A percentile compares a stretch with the other conserved stretches of the same genome.
Evolutionary conservation across 164 flowering plant species (phyloP).

Genomic region (Euptelea pleiosperma): DNA sequence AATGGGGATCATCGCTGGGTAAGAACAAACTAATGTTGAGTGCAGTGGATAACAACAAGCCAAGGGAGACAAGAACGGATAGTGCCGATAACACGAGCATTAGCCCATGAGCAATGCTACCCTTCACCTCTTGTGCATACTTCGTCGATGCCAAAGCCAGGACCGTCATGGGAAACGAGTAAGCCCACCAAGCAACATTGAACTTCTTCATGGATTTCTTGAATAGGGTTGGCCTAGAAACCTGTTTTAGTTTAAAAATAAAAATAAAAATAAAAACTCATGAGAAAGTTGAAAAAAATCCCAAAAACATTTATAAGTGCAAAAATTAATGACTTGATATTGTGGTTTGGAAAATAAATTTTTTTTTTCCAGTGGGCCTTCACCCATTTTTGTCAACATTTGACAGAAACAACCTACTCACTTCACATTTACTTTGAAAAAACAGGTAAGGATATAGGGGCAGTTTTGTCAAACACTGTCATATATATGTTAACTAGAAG

Average conservation of each 20-base stretch:
- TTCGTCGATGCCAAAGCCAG: conserved; percentile 35
- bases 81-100: conserved; percentile 23
- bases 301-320: too few relatives aligned
- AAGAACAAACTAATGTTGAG: conserved; percentile 25
- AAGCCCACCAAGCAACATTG: conserved; percentile 54
- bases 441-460: too few relatives aligned
- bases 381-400: too few relatives aligned
- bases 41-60: conserved; percentile 26
- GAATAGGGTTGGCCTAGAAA: conserved; percentile 40
- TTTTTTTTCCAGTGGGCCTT: too few relatives aligned
- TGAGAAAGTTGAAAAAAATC: too few relatives aligned
- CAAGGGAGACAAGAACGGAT: conserved; percentile 29
- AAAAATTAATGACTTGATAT: too few relatives aligned
- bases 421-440: too few relatives aligned
- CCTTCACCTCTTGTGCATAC: conserved; percentile 37
- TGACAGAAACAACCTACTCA: too few relatives aligned
- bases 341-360: too few relatives aligned
- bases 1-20: conserved; percentile 16
- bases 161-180: conserved; percentile 34
- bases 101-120: conserved; percentile 23
- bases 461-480: too few relatives aligned
- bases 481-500: too few relatives aligned
- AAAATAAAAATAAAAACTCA: not conserved
- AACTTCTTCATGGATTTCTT: conserved; percentile 47
- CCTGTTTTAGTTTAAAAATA: conserved; percentile 17